A percentile compares a stretch with the other conserved stretches of the same genome.
Conservation (phyloP, 2,329 filamentous ascomycete species). For the Colletotrichum lindemuthianum region DNA sequence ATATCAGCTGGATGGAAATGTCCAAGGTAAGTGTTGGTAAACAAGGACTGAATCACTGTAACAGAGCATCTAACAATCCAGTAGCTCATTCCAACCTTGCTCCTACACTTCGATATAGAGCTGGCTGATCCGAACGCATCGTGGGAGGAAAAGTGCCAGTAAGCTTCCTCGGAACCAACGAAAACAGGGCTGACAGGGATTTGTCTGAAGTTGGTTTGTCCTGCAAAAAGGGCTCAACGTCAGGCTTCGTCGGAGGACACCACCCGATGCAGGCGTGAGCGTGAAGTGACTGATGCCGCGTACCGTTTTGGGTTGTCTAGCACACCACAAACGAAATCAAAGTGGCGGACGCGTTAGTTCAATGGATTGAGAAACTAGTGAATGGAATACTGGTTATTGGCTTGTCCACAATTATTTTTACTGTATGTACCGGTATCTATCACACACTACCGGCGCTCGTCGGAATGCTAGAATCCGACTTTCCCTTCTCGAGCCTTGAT, state of each 20-base stretch:
- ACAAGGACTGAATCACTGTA: too few species aligned
- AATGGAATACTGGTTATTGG: too few species aligned
- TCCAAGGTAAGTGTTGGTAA: neutral
- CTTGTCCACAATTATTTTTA: too few species aligned
- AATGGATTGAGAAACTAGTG: too few species aligned
- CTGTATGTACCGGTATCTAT: too few species aligned
- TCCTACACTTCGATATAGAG: conserved; percentile 24
- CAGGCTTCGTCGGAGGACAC: conserved; percentile 5
- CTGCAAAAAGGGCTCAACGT: conserved; percentile 13
- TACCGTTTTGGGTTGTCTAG: too few species aligned
- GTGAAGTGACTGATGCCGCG: neutral
- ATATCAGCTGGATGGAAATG: conserved; percentile 35
- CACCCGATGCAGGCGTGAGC: neutral
- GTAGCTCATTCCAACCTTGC: conserved; percentile 18
- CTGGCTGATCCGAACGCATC: neutral
- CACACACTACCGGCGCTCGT: too few species aligned
- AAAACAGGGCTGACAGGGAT: neutral
- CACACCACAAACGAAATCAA: too few species aligned
- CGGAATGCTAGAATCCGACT: too few species aligned
- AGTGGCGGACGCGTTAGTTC: too few species aligned
- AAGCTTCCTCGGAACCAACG: neutral
- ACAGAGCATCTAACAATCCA: neutral
- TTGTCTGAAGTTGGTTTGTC: conserved; percentile 16
- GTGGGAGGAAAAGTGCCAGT: conserved; percentile 16
- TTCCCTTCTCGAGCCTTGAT: too few species aligned